A percentile compares a stretch with the other conserved stretches of the same genome.
Conservation (phyloP, 306 rosid genomes). For the Sicyos baderoa region DNA sequence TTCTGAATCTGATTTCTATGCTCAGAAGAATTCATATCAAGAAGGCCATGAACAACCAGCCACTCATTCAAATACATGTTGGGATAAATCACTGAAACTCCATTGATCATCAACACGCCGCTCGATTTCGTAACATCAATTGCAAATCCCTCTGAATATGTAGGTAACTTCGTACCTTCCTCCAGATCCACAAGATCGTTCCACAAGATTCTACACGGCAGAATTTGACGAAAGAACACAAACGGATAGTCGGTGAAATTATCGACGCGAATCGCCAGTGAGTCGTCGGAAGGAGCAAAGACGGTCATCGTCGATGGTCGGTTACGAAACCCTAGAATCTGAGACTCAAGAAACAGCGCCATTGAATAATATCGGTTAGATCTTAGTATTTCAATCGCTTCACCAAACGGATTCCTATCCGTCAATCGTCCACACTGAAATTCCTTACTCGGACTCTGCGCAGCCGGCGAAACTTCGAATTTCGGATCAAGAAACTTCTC, state of each 20-base stretch:
- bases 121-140: slow-evolving; percentile 40
- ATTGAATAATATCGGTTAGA: slow-evolving; percentile 40
- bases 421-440: slow-evolving; percentile 22
- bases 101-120: slow-evolving; percentile 47
- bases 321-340: slow-evolving; percentile 34
- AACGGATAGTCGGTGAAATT: slow-evolving; percentile 35
- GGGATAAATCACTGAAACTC: slow-evolving; percentile 43
- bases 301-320: slow-evolving; percentile 38
- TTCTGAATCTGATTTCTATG: slow-evolving; percentile 12
- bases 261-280: slow-evolving; percentile 28
- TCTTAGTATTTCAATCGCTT: slow-evolving; percentile 32
- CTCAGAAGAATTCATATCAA: slow-evolving; percentile 28
- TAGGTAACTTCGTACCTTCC: slow-evolving; percentile 37
- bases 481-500: slow-evolving; percentile 44
- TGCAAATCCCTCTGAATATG: slow-evolving; percentile 46
- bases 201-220: slow-evolving; percentile 60
- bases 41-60: slow-evolving; percentile 65
- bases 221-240: slow-evolving; percentile 58
- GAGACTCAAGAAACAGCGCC: slow-evolving; percentile 61
- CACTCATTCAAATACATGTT: slow-evolving; percentile 38
- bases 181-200: slow-evolving; percentile 40
- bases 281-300: slow-evolving; percentile 59
- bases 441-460: slow-evolving; percentile 11
- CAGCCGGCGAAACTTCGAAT: slow-evolving; percentile 24
- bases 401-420: slow-evolving; percentile 30